Percentiles rank a stretch among this genome's conserved stretches.
phyloP scores from a whole-genome alignment of 495 filamentous ascomycete species.

The Aspergillus ellipticus region DNA sequence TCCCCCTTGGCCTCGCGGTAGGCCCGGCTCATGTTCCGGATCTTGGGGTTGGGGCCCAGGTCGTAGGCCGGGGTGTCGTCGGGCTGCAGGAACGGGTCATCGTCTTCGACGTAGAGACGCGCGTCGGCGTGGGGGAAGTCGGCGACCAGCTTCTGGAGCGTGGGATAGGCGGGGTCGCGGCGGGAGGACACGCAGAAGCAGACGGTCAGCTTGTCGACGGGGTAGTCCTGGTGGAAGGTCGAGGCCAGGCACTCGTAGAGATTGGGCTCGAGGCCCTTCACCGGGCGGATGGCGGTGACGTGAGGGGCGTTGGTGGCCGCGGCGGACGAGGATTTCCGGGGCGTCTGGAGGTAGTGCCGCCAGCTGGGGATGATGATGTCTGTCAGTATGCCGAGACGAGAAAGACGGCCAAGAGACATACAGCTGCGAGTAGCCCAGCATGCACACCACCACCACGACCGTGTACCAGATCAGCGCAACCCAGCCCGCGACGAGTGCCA shows the following conservation, averaged over 20 bases:
- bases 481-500: slow-evolving; percentile 40
- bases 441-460: slow-evolving; percentile 51
- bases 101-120: slow-evolving; percentile 75
- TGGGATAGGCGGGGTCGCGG: slow-evolving; percentile 74
- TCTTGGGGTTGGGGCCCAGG: slow-evolving; percentile 95
- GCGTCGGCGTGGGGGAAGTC: slow-evolving; percentile 75
- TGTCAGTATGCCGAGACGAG: slow-evolving; percentile 10
- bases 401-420: slow-evolving; percentile 28
- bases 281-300: slow-evolving; percentile 86
- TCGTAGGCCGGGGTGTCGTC: slow-evolving; percentile 44
- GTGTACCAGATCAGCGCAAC: slow-evolving; percentile 58
- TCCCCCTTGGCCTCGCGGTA: slow-evolving; percentile 93
- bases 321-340: slow-evolving; percentile 30
- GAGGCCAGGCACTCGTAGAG: slow-evolving; percentile 93
- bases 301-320: slow-evolving; percentile 55
- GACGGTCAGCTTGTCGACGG: slow-evolving; percentile 70
- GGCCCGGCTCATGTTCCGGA: slow-evolving; percentile 91
- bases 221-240: slow-evolving; percentile 81
- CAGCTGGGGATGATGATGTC: slow-evolving; percentile 33
- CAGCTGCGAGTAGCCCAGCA: slow-evolving; percentile 59
- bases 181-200: slow-evolving; percentile 76
- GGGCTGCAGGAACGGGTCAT: slow-evolving; percentile 70
- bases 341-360: slow-evolving; percentile 39
- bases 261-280: slow-evolving; percentile 86
- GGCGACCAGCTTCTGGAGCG: slow-evolving; percentile 63